Conservation (phyloP, 2,329 filamentous ascomycete genomes). For the Orbilia oligospora region DNA sequence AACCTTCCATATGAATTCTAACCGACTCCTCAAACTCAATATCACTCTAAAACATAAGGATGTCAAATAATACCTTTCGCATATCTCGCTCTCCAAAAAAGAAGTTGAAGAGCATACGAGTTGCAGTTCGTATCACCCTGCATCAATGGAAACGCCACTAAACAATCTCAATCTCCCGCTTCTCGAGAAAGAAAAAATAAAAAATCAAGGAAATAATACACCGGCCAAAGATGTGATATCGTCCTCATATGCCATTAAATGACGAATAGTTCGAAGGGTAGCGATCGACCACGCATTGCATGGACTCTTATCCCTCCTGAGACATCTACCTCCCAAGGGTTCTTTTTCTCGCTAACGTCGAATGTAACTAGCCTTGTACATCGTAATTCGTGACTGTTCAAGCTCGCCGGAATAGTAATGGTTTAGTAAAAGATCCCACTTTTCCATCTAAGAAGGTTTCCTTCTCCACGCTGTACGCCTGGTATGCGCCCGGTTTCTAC, state of each 20-base stretch:
- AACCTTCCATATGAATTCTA: constrained; percentile 1
- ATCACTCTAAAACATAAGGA: background rate
- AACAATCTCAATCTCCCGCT: background rate
- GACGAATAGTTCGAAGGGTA: constrained; percentile 20
- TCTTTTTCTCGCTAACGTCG: constrained; percentile 8
- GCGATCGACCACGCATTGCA: constrained; percentile 45
- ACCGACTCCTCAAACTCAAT: background rate
- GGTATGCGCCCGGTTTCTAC: constrained; percentile 5
- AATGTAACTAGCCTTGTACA: background rate
- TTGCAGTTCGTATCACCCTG: constrained; percentile 24
- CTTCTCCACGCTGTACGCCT: constrained; percentile 6
- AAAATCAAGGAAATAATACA: constrained; percentile 4
- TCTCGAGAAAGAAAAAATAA: background rate
- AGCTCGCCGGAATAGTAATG: constrained; percentile 32
- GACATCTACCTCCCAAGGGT: constrained; percentile 25
- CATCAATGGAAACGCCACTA: constrained; percentile 15
- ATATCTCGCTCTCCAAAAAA: constrained; percentile 14
- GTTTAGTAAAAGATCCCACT: constrained; percentile 20
- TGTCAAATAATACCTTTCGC: background rate
- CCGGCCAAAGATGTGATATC: background rate
- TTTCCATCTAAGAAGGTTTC: constrained; percentile 7
- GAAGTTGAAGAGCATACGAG: background rate
- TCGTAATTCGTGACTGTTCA: constrained; percentile 13
- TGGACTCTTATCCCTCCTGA: constrained; percentile 13
- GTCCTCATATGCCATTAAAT: background rate